A percentile compares a stretch with the other conserved stretches of the same genome.
phyloP scores from a whole-genome alignment of 2,329 filamentous ascomycete genomes.

The Microsporum canis region DNA sequence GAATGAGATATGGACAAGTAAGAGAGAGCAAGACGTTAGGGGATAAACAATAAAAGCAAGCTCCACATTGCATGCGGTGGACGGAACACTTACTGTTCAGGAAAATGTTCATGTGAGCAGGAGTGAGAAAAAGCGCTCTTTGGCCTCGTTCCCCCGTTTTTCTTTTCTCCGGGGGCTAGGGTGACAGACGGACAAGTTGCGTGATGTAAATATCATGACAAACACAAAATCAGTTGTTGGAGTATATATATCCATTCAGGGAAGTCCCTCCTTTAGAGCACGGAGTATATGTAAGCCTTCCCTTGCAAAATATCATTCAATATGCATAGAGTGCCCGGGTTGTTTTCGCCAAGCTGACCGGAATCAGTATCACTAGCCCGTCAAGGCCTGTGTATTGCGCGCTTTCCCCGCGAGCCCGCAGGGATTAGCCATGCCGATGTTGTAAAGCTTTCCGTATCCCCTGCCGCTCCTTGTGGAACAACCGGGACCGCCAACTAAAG shows the following conservation, averaged over 20 bases:
- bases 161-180: not conserved
- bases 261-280: not conserved
- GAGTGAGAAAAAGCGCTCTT: not conserved
- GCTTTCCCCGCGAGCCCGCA: not conserved
- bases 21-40: not conserved
- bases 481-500: not conserved
- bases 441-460: slow-evolving; percentile 1
- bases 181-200: not conserved
- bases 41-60: not conserved
- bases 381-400: not conserved
- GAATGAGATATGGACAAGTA: not conserved
- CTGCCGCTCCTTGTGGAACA: not conserved
- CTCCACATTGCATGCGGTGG: not conserved
- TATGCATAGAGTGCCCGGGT: not conserved
- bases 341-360: not conserved
- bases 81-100: not conserved
- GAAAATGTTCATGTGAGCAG: not conserved
- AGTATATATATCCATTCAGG: not conserved
- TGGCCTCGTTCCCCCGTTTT: not conserved
- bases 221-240: not conserved
- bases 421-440: not conserved
- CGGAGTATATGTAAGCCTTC: not conserved
- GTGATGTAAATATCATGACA: not conserved
- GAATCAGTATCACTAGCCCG: not conserved
- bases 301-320: not conserved